A percentile compares a stretch with the other conserved stretches of the same genome.
phyloP scores from a whole-genome alignment of 2,329 filamentous ascomycete species.

The Trichoderma hamatum region DNA sequence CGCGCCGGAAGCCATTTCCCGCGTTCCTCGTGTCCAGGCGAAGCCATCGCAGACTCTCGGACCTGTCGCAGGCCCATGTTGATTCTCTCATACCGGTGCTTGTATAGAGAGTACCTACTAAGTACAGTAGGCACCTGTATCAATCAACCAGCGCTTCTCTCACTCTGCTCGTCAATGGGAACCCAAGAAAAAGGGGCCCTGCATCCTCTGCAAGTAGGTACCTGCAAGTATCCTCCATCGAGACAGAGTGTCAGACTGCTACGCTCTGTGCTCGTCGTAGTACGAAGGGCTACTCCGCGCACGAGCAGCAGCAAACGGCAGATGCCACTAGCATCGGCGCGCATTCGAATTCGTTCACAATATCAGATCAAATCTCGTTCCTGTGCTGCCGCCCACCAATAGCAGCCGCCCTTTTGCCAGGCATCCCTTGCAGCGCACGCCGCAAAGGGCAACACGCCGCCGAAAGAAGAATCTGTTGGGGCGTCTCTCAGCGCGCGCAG shows the following conservation, averaged over 20 bases:
- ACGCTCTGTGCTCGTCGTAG: neutral
- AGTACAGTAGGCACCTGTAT: no score
- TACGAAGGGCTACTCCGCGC: neutral
- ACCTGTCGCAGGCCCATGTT: neutral
- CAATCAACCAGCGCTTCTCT: no score
- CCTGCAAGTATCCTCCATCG: neutral
- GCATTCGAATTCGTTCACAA: conserved; percentile 21
- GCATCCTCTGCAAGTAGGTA: neutral
- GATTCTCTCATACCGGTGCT: neutral
- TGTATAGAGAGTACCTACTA: no score
- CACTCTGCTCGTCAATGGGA: neutral
- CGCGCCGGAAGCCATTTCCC: neutral
- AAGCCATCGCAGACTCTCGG: neutral
- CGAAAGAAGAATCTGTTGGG: conserved; percentile 9
- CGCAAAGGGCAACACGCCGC: conserved; percentile 7
- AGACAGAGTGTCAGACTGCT: conserved; percentile 14
- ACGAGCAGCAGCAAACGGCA: neutral
- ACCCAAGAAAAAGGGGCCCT: neutral
- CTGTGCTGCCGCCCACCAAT: conserved; percentile 10
- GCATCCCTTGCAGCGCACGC: conserved; percentile 25
- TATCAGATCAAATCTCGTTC: conserved; percentile 23
- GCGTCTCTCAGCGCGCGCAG: neutral
- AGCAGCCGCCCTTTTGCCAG: neutral
- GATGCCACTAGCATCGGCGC: conserved; percentile 9
- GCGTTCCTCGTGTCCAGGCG: neutral